A percentile compares a stretch with the other conserved stretches of the same genome.
Evolutionary conservation across 495 filamentous ascomycete species (phyloP).

Genomic region (Tuber melanosporum): DNA sequence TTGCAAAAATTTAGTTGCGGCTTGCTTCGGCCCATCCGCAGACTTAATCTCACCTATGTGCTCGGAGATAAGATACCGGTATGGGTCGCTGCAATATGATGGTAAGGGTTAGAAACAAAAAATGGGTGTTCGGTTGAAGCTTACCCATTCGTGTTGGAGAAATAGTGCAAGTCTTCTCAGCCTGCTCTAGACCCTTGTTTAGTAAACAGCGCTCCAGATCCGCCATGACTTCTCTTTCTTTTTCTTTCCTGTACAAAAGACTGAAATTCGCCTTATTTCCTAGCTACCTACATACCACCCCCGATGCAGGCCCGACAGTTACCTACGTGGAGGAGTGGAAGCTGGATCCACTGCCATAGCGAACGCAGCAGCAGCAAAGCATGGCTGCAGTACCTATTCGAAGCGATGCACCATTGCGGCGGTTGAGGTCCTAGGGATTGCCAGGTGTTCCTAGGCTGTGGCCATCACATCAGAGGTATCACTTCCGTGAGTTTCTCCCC

Average conservation of each 20-base stretch:
- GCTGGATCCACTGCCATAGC: background rate
- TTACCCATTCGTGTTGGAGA: background rate
- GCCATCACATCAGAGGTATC: background rate
- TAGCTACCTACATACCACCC: background rate
- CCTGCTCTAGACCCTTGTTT: background rate
- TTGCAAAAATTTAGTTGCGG: too few species aligned
- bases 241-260: background rate
- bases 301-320: background rate
- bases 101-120: background rate
- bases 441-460: background rate
- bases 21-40: too few species aligned
- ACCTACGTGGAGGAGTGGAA: background rate
- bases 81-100: background rate
- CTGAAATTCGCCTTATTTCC: background rate
- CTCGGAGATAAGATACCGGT: background rate
- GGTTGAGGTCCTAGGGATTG: background rate
- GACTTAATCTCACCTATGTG: too few species aligned
- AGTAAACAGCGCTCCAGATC: background rate
- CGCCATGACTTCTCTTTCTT: background rate
- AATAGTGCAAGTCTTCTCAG: background rate
- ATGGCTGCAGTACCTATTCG: background rate
- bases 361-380: background rate
- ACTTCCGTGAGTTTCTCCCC: background rate
- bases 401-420: background rate
- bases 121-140: background rate